These are phyloP conservation scores for Fusarium sacchari DNA, from an alignment of 2,329 filamentous ascomycete genomes.

Conservation along the genomic window DNA sequence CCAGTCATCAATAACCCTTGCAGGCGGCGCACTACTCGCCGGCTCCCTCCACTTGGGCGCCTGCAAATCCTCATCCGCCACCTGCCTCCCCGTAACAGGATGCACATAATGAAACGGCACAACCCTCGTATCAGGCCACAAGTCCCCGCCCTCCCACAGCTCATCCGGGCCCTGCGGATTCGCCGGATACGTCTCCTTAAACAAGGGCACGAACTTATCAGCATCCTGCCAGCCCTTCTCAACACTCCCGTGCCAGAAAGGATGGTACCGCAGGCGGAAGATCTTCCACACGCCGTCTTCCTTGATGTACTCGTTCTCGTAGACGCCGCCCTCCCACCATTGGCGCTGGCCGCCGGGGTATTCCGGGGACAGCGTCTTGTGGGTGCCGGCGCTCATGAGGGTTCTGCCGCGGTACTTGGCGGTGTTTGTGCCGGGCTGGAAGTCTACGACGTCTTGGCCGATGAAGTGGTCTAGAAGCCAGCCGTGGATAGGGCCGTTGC, in stretches of 20 bases:
- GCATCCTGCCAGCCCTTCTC: not conserved
- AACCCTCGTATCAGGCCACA: not conserved
- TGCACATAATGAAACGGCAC: not conserved
- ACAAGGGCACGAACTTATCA: not conserved
- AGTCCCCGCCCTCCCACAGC: not conserved
- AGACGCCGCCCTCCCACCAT: not conserved
- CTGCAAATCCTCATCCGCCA: not conserved
- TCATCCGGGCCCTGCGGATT: not conserved
- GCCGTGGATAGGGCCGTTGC: not conserved
- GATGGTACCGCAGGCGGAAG: not conserved
- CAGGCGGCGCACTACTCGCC: not conserved
- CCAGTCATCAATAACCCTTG: not conserved
- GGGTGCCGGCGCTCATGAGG: not conserved
- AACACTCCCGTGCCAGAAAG: not conserved
- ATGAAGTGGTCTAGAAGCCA: not conserved
- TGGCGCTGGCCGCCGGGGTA: not conserved
- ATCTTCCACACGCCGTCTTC: not conserved
- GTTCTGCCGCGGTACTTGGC: not conserved
- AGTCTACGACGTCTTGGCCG: not conserved
- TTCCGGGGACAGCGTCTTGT: not conserved
- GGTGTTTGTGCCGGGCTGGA: not conserved
- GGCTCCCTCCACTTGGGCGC: not conserved
- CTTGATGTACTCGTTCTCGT: not conserved
- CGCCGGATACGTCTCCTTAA: not conserved
- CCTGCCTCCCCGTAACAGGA: not conserved